These are phyloP conservation scores for Dictyostelium brefeldianum DNA, from an alignment of 78 protist species.

Conservation along the genomic window DNA sequence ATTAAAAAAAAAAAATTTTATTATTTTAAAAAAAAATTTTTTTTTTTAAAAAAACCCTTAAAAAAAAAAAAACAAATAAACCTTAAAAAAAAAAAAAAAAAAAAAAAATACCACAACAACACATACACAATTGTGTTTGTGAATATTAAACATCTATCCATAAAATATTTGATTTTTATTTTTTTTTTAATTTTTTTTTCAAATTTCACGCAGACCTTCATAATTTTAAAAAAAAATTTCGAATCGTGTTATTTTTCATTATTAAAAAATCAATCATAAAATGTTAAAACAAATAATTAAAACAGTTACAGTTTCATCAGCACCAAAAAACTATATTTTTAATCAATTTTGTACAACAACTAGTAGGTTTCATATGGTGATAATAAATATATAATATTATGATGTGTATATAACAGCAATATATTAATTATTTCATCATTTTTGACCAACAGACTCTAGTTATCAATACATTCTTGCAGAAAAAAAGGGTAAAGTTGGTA, in stretches of 20 bases:
- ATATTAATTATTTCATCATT: neutral
- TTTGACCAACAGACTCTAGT: neutral
- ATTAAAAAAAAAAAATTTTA: no score
- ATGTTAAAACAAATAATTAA: conserved; percentile 11
- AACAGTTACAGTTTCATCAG: neutral
- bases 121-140: no score
- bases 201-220: no score
- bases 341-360: neutral
- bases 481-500: conserved; percentile 75
- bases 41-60: no score
- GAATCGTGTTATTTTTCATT: neutral
- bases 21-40: no score
- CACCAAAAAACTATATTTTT: conserved; percentile 2
- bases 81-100: no score
- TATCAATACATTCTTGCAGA: conserved; percentile 75
- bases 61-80: no score
- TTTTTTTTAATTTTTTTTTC: neutral
- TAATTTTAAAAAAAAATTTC: no score
- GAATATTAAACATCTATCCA: no score
- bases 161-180: neutral
- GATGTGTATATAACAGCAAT: neutral
- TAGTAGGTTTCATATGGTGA: neutral
- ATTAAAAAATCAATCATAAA: neutral
- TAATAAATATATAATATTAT: no score
- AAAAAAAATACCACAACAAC: no score